Percentiles rank a stretch among this genome's conserved stretches.
These are phyloP conservation scores for Stephania cephalantha DNA, from an alignment of 164 flowering plant species.

Conservation along the genomic window DNA sequence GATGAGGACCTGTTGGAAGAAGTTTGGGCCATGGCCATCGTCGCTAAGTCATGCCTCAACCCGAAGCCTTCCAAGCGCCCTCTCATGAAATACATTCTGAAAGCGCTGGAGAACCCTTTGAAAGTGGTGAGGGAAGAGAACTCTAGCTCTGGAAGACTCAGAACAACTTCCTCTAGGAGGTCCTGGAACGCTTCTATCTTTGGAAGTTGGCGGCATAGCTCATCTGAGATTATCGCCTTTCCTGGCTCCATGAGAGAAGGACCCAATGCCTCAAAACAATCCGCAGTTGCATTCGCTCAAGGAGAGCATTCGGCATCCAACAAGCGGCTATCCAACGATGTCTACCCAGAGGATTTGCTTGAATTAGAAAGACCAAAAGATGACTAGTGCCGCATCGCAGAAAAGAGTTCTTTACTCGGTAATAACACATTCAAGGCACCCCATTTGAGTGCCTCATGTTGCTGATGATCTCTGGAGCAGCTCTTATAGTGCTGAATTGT, in stretches of 20 bases:
- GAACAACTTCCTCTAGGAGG: conserved; percentile 74
- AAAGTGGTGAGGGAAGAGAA: conserved; percentile 77
- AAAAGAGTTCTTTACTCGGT: conserved; percentile 29
- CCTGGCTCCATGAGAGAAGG: conserved; percentile 40
- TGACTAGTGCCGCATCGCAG: conserved; percentile 12
- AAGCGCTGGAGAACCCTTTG: conserved; percentile 80
- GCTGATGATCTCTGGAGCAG: not conserved
- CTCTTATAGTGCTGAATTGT: not conserved
- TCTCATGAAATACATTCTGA: conserved; percentile 65
- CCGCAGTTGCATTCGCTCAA: conserved; percentile 52
- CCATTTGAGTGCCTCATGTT: conserved; percentile 30
- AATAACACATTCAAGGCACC: conserved; percentile 33
- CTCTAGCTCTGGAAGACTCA: conserved; percentile 60
- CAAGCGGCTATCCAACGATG: conserved; percentile 62
- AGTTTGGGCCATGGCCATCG: conserved; percentile 93
- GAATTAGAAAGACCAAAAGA: conserved; percentile 42
- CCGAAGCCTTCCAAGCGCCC: conserved; percentile 79
- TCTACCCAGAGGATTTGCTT: conserved; percentile 59
- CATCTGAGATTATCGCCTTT: conserved; percentile 47
- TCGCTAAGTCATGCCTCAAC: conserved; percentile 78
- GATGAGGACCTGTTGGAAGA: conserved; percentile 83
- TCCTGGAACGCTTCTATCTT: conserved; percentile 90
- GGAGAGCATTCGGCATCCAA: conserved; percentile 59
- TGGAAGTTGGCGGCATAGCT: conserved; percentile 92
- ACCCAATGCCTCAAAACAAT: conserved; percentile 37